Evolutionary conservation across 306 rosid genomes (phyloP).

Genomic region (Pyrus communis): DNA sequence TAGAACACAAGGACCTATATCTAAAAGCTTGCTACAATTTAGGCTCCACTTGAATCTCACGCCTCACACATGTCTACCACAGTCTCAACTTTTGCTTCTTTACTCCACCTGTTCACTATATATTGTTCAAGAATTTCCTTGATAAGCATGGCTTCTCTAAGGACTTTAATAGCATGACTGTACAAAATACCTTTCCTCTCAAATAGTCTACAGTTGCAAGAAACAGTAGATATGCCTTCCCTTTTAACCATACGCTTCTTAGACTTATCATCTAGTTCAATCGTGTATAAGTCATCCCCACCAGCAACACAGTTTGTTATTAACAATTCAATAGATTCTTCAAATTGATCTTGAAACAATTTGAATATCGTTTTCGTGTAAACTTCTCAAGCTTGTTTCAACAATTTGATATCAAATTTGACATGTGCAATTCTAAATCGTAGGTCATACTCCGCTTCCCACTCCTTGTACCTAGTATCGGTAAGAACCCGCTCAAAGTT

Average conservation of each 20-base stretch:
- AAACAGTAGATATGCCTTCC: background rate
- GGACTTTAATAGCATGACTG: background rate
- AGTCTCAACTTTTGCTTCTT: background rate
- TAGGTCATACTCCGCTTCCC: background rate
- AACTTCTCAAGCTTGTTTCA: background rate
- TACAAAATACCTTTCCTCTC: background rate
- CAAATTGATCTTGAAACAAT: background rate
- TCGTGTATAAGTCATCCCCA: no score
- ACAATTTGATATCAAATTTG: background rate
- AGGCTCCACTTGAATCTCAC: background rate
- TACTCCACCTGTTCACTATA: background rate
- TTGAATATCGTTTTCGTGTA: background rate
- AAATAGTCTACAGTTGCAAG: background rate
- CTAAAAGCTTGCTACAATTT: background rate
- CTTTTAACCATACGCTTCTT: no score
- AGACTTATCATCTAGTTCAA: no score
- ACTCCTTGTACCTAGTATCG: background rate
- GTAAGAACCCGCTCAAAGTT: background rate
- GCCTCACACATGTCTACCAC: background rate
- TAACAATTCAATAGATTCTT: background rate
- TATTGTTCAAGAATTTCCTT: background rate
- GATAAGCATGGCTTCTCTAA: background rate
- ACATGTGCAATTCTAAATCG: background rate
- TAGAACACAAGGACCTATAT: background rate
- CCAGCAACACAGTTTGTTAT: background rate